phyloP scores from a whole-genome alignment of 495 filamentous ascomycete genomes.

The Durotheca rogersii region DNA sequence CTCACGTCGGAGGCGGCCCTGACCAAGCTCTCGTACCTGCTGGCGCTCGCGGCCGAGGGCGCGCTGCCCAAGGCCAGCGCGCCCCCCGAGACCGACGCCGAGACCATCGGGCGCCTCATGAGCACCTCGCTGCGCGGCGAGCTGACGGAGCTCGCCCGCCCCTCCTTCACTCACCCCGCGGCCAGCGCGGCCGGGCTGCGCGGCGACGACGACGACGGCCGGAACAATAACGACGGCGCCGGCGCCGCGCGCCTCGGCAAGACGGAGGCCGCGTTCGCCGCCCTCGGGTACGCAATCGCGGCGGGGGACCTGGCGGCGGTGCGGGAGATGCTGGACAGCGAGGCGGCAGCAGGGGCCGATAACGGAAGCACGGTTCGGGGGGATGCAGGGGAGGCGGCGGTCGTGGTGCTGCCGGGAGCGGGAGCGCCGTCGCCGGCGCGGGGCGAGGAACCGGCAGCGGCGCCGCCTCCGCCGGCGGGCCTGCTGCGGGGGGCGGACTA shows the following conservation, averaged over 20 bases:
- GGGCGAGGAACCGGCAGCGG: slow-evolving; percentile 40
- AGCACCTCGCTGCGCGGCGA: slow-evolving; percentile 77
- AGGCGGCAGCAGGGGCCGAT: too few relatives aligned
- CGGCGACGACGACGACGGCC: too few relatives aligned
- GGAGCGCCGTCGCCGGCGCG: too few relatives aligned
- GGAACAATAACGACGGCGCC: too few relatives aligned
- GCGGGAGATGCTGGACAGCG: slow-evolving; percentile 63
- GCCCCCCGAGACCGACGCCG: too few relatives aligned
- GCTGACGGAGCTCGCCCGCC: slow-evolving; percentile 68
- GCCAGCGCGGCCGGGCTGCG: slow-evolving; percentile 43
- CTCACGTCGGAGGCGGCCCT: slow-evolving; percentile 92
- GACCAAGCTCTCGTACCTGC: slow-evolving; percentile 87
- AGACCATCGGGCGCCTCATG: slow-evolving; percentile 73
- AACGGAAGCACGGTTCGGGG: too few relatives aligned
- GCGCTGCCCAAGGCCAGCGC: too few relatives aligned
- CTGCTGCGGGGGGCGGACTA: slow-evolving; percentile 81
- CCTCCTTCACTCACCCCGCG: slow-evolving; percentile 62
- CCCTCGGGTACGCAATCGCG: slow-evolving; percentile 78
- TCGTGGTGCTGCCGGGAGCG: too few relatives aligned
- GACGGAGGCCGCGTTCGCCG: slow-evolving; percentile 60
- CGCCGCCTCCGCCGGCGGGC: too few relatives aligned
- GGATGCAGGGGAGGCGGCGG: too few relatives aligned
- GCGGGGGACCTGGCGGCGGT: slow-evolving; percentile 67
- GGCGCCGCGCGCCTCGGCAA: slow-evolving; percentile 46
- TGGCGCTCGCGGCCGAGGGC: slow-evolving; percentile 65